Percentiles rank a stretch among this genome's conserved stretches.
These are phyloP conservation scores for Sisymbrium altissimum DNA, from an alignment of 345 rosid genomes.

Conservation along the genomic window DNA sequence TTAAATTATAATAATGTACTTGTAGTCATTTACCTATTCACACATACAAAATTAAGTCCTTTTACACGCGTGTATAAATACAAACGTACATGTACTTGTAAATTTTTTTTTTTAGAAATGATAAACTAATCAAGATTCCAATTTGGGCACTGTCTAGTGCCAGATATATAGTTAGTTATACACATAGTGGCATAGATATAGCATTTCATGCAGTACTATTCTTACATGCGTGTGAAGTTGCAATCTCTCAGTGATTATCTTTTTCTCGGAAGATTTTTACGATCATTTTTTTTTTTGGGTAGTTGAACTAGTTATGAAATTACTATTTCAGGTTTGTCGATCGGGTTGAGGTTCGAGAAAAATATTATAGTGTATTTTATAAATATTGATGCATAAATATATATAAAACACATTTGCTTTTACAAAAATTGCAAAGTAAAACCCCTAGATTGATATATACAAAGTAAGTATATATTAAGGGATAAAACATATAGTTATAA, in stretches of 20 bases:
- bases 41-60: neutral
- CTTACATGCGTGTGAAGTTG: conserved; percentile 10
- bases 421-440: neutral
- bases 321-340: neutral
- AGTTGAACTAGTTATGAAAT: neutral
- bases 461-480: neutral
- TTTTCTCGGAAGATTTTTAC: neutral
- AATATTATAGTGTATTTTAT: neutral
- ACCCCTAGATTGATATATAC: neutral
- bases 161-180: neutral
- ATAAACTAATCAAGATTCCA: conserved; percentile 3
- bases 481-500: too few species aligned
- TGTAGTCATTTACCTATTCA: neutral
- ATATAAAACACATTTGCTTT: neutral
- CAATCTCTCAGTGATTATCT: neutral
- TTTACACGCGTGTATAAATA: conserved; percentile 12
- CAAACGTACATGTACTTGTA: neutral
- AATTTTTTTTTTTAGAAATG: neutral
- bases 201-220: neutral
- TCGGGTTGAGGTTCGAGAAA: neutral
- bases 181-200: neutral
- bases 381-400: neutral
- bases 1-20: neutral
- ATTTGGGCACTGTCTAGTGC: conserved; percentile 12
- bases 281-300: conserved; percentile 9